Conservation (phyloP, 2,329 filamentous ascomycete species). For the Westerdykella ornata region DNA sequence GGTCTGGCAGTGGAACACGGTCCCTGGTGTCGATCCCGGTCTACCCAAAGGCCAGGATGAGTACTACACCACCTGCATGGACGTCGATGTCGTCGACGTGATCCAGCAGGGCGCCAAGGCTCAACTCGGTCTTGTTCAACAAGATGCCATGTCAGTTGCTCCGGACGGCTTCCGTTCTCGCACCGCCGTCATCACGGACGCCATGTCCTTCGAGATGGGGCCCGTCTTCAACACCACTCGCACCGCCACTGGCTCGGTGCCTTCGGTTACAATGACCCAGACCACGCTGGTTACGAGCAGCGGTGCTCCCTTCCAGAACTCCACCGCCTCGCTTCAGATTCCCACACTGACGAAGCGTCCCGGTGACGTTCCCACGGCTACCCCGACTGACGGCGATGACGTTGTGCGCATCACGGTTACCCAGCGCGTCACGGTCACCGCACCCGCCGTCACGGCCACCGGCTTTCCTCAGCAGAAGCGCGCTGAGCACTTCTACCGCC, state of each 20-base stretch:
- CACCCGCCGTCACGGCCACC: constrained; percentile 6
- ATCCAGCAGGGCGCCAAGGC: constrained; percentile 14
- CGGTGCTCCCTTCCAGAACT: not conserved
- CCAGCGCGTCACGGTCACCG: constrained; percentile 23
- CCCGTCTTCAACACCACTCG: constrained; percentile 8
- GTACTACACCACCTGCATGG: constrained; percentile 54
- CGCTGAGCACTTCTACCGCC: constrained; percentile 5
- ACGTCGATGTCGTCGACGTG: constrained; percentile 44
- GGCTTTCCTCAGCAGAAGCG: constrained; percentile 1
- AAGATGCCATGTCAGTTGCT: constrained; percentile 39
- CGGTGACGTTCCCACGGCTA: constrained; percentile 8
- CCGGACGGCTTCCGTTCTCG: constrained; percentile 37
- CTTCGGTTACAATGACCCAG: not conserved
- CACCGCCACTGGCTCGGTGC: not conserved
- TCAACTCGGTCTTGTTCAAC: constrained; percentile 28
- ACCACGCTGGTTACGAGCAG: constrained; percentile 1
- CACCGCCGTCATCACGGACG: constrained; percentile 34
- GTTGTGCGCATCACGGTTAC: constrained; percentile 24
- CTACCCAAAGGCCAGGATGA: constrained; percentile 47
- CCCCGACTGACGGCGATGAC: constrained; percentile 1
- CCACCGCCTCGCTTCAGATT: constrained; percentile 4
- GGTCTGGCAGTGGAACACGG: constrained; percentile 80
- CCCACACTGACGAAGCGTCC: constrained; percentile 15
- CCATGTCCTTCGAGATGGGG: constrained; percentile 24
- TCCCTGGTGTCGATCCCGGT: constrained; percentile 33